These are phyloP conservation scores for Colletotrichum siamense DNA, from an alignment of 2,329 filamentous ascomycete genomes.

Conservation along the genomic window DNA sequence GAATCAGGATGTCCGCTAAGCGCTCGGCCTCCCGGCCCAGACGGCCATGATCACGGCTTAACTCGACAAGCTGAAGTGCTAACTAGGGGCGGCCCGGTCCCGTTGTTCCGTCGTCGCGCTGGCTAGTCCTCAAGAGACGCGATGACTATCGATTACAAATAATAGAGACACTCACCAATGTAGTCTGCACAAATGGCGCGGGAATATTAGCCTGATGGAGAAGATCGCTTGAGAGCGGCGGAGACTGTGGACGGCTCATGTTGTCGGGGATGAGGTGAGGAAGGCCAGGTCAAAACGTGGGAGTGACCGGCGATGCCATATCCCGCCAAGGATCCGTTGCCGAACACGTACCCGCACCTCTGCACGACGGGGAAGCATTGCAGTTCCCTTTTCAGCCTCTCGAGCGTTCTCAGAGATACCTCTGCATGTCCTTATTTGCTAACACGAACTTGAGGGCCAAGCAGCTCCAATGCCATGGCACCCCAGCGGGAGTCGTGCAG, in stretches of 20 bases:
- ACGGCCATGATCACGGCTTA: background rate
- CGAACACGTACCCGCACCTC: background rate
- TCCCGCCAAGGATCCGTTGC: background rate
- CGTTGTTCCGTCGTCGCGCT: background rate
- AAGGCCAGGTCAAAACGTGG: background rate
- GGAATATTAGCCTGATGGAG: background rate
- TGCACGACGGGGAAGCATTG: background rate
- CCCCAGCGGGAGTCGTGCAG: background rate
- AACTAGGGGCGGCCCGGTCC: slow-evolving; percentile 17
- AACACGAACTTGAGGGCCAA: background rate
- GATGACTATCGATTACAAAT: background rate
- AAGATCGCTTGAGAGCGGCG: background rate
- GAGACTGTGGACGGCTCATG: background rate
- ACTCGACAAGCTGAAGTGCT: background rate
- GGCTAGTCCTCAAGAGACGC: background rate
- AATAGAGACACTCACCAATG: background rate
- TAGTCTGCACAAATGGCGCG: background rate
- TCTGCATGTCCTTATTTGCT: background rate
- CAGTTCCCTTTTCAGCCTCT: background rate
- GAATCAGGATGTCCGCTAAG: background rate
- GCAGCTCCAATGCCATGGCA: background rate
- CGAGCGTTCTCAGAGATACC: background rate
- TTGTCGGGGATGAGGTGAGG: background rate
- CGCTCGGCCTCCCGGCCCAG: background rate
- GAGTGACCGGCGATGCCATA: background rate